Conservation (phyloP, 176 grass and related monocot species). For the Puccinellia tenuiflora region DNA sequence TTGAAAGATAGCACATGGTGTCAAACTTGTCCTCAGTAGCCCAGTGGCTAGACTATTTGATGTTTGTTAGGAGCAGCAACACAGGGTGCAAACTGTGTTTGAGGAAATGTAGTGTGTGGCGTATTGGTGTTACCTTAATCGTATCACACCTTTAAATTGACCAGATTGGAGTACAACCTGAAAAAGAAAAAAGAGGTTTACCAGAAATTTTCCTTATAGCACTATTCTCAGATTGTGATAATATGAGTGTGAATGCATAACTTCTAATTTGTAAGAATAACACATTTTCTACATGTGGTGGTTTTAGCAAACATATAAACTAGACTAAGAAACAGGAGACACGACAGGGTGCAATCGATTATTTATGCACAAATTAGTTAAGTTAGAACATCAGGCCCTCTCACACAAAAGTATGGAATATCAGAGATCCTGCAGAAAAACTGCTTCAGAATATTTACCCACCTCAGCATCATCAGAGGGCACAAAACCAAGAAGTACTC, state of each 20-base stretch:
- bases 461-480: constrained; percentile 70
- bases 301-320: constrained; percentile 8
- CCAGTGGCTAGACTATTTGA: not conserved
- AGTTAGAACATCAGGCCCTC: not conserved
- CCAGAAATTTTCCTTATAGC: not conserved
- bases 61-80: not conserved
- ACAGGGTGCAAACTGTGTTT: not conserved
- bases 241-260: not conserved
- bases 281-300: not conserved
- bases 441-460: constrained; percentile 13
- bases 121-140: constrained; percentile 51
- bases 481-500: constrained; percentile 80
- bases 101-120: not conserved
- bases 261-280: not conserved
- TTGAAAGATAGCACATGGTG: not conserved
- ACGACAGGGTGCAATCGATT: not conserved
- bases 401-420: not conserved
- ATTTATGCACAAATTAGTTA: not conserved
- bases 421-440: constrained; percentile 12
- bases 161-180: constrained; percentile 69
- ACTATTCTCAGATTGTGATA: not conserved
- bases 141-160: constrained; percentile 74
- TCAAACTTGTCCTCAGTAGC: not conserved
- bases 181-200: constrained; percentile 22
- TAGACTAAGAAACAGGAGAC: not conserved